Base-by-base conservation (phyloP, 2,329 filamentous ascomycete genomes). In the Fusarium bulbicola region DNA sequence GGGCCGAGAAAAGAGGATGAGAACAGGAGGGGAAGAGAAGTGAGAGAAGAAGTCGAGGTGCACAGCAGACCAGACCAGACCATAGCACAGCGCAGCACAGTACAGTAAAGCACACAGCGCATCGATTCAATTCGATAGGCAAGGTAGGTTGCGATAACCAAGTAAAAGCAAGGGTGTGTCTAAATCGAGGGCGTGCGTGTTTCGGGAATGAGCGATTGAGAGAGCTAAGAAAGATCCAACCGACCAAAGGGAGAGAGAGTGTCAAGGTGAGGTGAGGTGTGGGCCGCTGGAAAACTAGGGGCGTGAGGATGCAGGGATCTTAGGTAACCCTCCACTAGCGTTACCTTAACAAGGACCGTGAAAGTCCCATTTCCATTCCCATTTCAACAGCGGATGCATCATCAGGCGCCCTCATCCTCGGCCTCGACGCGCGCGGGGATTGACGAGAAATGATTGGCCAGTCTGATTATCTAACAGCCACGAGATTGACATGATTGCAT, bases 231-330 rank as follows among this genome's bases (percentile, higher is more conserved):
- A 62, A 66, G 63, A 58, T 53, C 36, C 56, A 59, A 52, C 60
- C 58, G 69, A 73, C 70, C 70, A 73, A 73, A 73, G 70, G 70
- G 70, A 73, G 66, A 73, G 66, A 37, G 28, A 30, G 46, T 34
- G 24, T n/a, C 32, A 18, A 57, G 45, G 64, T 58, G 45, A 65
- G 64, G 68, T 69, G 63, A 63, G 58, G 68, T 69, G 63, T 72
- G 69, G 47, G 39, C 56, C 47, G 18, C 46, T 37, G 36, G 24
- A 60, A 45, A 47, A 57, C 65, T 50, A 63, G 60, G 70, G 70
- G 70, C 58, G 70, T 73, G 66, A 67, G 28, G 24, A 12, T 57
- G 42, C 63, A 68, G 54, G 68, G 63, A 46, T 68, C 60, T 39
- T 30, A 45, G 46, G 54, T 54, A 61, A 53, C 50, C 45, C 54